Base-by-base conservation (phyloP, 768 basidiomycete genomes). In the Neoboletus subvelutipes region DNA sequence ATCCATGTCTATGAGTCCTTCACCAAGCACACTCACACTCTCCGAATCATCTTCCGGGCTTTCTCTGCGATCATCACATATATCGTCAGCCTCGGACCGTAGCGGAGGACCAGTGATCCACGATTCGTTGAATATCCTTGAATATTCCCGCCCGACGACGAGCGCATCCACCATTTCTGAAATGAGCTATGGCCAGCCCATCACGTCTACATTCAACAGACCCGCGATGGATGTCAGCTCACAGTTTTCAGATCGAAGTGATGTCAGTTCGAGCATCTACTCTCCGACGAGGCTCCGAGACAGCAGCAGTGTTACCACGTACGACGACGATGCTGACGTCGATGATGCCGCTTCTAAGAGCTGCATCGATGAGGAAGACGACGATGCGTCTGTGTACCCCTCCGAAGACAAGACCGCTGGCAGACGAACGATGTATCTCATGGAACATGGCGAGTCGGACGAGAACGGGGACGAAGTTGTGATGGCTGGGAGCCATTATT, bases 341-440 rank as follows among this genome's bases (percentile, higher is more conserved):
- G 62, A 71, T 22, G 62, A 61, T 7, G 37, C 28, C 4, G 56
- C 39, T 40, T 24, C 59, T 11, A 64, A 55, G 46, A 54, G 57
- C 20, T 56, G 1, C 26, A 8, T 58, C 9, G 67, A 65, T 13
- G 63, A 56, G 28, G 66, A 62, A 34, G 67, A 65, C 4, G 71
- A 73, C 36, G 71, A 71, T 47, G 70, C 62, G 3, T 71, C 72
- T 26, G 18, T 67, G 15, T 71, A 71, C 51, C 56, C 69, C 12
- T 59, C 69, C 20, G 69, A 68, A 22, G 70, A 72, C 29, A 60
- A 73, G 56, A 71, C 71, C 2, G 71, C 71, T 20, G 72, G 71
- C 5, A 66, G 72, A 48, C 68, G 72, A 47, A 71, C 72, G 17
- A 71, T 71, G 71, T 71, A 71, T 51, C 66, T 71, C 24, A 9